Percentiles rank a stretch among this genome's conserved stretches.
These are phyloP conservation scores for Clavariopsis aquatica DNA, from an alignment of 495 filamentous ascomycete species.

Conservation along the genomic window DNA sequence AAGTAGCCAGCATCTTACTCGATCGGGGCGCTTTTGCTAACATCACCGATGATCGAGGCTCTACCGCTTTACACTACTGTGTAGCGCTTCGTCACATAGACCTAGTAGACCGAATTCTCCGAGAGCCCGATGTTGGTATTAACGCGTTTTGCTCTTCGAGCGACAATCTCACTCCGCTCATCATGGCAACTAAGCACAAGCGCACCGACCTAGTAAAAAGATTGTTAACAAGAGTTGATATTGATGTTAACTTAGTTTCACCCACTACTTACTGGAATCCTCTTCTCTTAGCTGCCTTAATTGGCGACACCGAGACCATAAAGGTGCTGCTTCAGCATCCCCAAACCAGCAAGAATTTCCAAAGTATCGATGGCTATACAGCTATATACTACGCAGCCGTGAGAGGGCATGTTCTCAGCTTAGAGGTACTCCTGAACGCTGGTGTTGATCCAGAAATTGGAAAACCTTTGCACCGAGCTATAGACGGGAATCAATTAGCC, in stretches of 20 bases:
- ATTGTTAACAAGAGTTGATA: slow-evolving; percentile 11
- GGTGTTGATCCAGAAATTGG: slow-evolving; percentile 16
- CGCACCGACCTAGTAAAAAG: slow-evolving; percentile 5
- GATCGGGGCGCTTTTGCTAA: slow-evolving; percentile 5
- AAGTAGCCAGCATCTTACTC: slow-evolving; percentile 20
- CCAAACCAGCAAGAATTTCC: slow-evolving; percentile 5
- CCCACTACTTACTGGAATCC: slow-evolving; percentile 11
- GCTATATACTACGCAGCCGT: slow-evolving; percentile 16
- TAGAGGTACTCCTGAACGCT: slow-evolving; percentile 11
- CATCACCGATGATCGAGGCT: slow-evolving; percentile 16
- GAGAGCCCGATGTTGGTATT: slow-evolving; percentile 13
- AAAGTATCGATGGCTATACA: slow-evolving; percentile 18
- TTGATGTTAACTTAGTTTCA: slow-evolving; percentile 17
- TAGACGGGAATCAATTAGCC: slow-evolving; percentile 15
- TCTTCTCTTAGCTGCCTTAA: slow-evolving; percentile 11
- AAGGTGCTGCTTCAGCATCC: slow-evolving; percentile 35
- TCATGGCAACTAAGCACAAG: slow-evolving; percentile 2
- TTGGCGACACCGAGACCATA: slow-evolving; percentile 29
- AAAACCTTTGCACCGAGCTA: slow-evolving; percentile 16
- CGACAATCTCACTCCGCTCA: slow-evolving; percentile 10
- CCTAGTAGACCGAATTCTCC: not conserved
- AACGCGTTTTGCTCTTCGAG: slow-evolving; percentile 14
- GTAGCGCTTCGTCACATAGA: not conserved
- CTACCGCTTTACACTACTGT: slow-evolving; percentile 13
- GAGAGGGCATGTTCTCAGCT: not conserved